Evolutionary conservation across 192 early-diverging fungal genomes (phyloP).

Genomic region (Coemansia sp.): DNA sequence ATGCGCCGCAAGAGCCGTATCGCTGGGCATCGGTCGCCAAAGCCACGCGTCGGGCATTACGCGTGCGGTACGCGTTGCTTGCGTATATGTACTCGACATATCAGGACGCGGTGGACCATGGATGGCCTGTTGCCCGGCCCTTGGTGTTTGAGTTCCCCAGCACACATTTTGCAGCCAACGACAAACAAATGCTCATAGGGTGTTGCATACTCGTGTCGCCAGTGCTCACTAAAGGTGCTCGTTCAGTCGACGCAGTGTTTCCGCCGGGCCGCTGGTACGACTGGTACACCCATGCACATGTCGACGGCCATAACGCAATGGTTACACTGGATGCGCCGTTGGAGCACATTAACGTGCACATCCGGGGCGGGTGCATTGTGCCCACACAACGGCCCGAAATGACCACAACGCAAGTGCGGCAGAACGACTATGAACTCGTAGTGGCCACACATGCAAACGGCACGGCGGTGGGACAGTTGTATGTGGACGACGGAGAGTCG

Average conservation of each 20-base stretch:
- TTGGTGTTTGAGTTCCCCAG: constrained; percentile 58
- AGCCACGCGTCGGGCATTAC: constrained; percentile 54
- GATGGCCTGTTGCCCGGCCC: constrained; percentile 59
- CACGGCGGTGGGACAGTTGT: constrained; percentile 56
- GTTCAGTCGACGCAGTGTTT: constrained; percentile 62
- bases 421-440: constrained; percentile 51
- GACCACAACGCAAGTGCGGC: constrained; percentile 53
- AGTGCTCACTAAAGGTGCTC: constrained; percentile 51
- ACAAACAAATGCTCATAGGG: constrained; percentile 64
- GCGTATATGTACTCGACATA: constrained; percentile 65
- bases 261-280: constrained; percentile 67
- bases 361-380: constrained; percentile 62
- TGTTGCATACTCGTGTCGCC: constrained; percentile 60
- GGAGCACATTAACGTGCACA: constrained; percentile 62
- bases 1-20: constrained; percentile 62
- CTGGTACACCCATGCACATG: constrained; percentile 41
- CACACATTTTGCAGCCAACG: constrained; percentile 37
- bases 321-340: constrained; percentile 53
- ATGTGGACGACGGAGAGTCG: constrained; percentile 66
- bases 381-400: constrained; percentile 54
- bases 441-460: constrained; percentile 57
- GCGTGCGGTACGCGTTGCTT: constrained; percentile 60
- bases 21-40: constrained; percentile 59
- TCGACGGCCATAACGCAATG: constrained; percentile 18
- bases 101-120: constrained; percentile 50